Evolutionary conservation across 164 flowering plant species (phyloP).

Genomic region (Liquidambar formosana): DNA sequence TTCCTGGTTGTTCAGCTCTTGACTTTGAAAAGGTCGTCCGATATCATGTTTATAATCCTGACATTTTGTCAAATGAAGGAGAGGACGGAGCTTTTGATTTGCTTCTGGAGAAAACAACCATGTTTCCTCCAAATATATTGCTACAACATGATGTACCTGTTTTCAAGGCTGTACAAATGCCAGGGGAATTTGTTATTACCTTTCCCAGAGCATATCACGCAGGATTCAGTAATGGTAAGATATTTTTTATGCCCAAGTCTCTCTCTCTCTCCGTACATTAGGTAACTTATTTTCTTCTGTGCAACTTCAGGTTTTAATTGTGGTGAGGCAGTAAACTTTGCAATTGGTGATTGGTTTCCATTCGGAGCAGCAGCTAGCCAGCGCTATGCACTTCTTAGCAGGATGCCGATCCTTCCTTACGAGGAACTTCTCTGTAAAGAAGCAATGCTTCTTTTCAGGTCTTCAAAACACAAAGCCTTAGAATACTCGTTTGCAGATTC

Average conservation of each 20-base stretch:
- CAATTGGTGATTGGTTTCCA: conserved; percentile 30
- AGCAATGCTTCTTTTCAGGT: conserved; percentile 20
- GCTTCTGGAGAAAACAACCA: conserved; percentile 30
- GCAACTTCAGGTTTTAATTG: conserved; percentile 20
- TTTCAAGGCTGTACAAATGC: conserved; percentile 28
- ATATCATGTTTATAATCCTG: conserved; percentile 17
- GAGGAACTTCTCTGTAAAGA: conserved; percentile 38
- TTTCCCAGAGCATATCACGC: conserved; percentile 40
- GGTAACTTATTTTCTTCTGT: background rate
- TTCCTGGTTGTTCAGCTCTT: conserved; percentile 24
- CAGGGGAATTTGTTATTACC: conserved; percentile 36
- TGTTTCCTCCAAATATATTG: conserved; percentile 28
- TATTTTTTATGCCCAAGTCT: background rate
- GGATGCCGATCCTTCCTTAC: conserved; percentile 21
- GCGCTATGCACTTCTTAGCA: conserved; percentile 21
- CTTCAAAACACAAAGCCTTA: background rate
- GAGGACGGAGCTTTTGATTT: conserved; percentile 19
- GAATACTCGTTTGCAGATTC: background rate
- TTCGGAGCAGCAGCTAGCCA: conserved; percentile 25
- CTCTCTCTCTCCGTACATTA: background rate
- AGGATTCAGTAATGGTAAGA: conserved; percentile 33
- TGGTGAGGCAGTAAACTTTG: conserved; percentile 29
- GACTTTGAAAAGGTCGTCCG: conserved; percentile 23
- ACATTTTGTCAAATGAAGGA: conserved; percentile 4
- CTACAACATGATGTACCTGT: conserved; percentile 27